Conservation (phyloP, 306 rosid species). For the Acacia confusa region DNA sequence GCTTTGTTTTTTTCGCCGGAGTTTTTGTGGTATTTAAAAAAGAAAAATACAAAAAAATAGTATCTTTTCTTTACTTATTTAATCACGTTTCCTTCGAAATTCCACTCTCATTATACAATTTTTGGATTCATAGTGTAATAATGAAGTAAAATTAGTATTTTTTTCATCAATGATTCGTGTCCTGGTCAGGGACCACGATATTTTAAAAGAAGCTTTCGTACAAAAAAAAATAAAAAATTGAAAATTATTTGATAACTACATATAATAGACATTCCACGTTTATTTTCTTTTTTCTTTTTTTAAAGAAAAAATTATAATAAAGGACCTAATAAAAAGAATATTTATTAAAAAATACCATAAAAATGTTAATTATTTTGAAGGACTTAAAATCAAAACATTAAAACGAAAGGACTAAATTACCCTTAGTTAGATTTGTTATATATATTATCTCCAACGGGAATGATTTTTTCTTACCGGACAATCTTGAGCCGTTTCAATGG, state of each 20-base stretch:
- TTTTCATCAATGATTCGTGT: not conserved
- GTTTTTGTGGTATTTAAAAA: not conserved
- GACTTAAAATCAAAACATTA: too few species aligned
- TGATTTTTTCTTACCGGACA: too few species aligned
- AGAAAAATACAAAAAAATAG: not conserved
- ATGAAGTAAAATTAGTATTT: not conserved
- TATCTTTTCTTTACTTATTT: not conserved
- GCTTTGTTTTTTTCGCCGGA: not conserved
- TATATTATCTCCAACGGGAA: too few species aligned
- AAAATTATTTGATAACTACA: not conserved
- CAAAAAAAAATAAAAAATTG: not conserved
- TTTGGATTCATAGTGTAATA: not conserved
- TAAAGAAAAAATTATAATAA: too few species aligned
- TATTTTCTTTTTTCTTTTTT: too few species aligned
- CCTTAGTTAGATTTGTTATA: too few species aligned
- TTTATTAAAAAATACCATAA: too few species aligned
- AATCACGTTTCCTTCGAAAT: not conserved
- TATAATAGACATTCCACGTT: not conserved
- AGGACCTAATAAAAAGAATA: too few species aligned
- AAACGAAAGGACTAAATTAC: too few species aligned
- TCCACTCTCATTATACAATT: not conserved
- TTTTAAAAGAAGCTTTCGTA: not conserved
- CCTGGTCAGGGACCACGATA: not conserved
- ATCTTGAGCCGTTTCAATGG: conserved; percentile 82
- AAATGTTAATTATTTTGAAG: too few species aligned